Evolutionary conservation across 1,139 yeast genomes (phyloP), one percentile per base, ranked within the genome.

Genomic region (Ogataea hybrid): DNA sequence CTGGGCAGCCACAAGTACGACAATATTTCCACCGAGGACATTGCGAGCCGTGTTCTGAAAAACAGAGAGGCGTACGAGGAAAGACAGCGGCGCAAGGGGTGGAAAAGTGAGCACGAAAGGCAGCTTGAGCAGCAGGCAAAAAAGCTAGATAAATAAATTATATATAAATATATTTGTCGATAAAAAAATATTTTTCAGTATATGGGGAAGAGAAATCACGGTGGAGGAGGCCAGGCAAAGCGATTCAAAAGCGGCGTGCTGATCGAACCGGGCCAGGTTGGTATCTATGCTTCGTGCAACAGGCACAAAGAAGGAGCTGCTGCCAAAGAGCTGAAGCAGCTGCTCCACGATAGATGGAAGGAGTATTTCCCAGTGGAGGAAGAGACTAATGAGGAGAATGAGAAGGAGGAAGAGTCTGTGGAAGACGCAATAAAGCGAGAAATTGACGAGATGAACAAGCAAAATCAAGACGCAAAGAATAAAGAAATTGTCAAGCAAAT

Each of bases 261-360:
- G 44, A 61, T 81, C 17, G 96, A 88, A 55, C 95, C 96, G 0
- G 81, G 81, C 38, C 84, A 95, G 49, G 68, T 83, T 35, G 96
- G 97, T 1, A 70, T 87, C 2, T 92, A 83, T 64, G 96, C 89
- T 16, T 86, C 96, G 0, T 87, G 97, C 62, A 74, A 78, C 38
- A 71, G 96, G 54, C 84, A 86, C 33, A 79, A 82, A 51, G 96
- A 90, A 62, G 72, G 75, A 45, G 79, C 76, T 43, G 85, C 96
- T 53, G 76, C 82, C 16, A 77, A 79, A 46, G 97, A 90, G 62
- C 67, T 90, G 55, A 71, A 78, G 53, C 66, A 73, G 42, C 64
- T 89, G 28, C 75, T 90, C 18, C 67, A 70, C 43, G 84, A 79
- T 39, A 79, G 79, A 49, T 65, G 77, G 12, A 77, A 75, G 44